These are phyloP conservation scores for Zoysia japonica DNA, from an alignment of 176 grass and related monocot genomes.

Conservation along the genomic window DNA sequence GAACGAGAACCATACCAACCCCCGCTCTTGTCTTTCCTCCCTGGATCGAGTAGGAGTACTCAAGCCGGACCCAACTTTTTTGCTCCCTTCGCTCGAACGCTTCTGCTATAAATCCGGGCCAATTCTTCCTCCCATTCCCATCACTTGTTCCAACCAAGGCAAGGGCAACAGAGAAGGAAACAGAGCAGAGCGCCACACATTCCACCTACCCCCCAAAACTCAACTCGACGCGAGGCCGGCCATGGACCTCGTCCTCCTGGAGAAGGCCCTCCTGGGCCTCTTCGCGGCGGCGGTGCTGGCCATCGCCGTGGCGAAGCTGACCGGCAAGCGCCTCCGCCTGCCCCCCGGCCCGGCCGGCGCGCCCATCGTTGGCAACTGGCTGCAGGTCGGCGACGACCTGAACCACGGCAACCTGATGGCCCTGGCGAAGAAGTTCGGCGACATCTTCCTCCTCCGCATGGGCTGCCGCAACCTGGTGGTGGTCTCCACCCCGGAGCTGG, in stretches of 20 bases:
- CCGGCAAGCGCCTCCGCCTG: constrained; percentile 67
- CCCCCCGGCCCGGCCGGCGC: constrained; percentile 58
- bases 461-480: constrained; percentile 91
- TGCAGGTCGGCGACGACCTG: constrained; percentile 93
- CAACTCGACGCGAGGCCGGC: background rate
- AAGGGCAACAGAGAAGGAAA: background rate
- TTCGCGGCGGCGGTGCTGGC: constrained; percentile 75
- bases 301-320: constrained; percentile 67
- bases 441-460: constrained; percentile 90
- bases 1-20: no score
- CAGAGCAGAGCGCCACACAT: background rate
- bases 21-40: no score
- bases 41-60: background rate
- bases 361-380: constrained; percentile 90
- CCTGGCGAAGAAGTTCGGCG: constrained; percentile 70
- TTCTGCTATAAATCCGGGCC: background rate
- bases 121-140: background rate
- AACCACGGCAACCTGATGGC: constrained; percentile 85
- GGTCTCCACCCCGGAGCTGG: constrained; percentile 72
- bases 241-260: constrained; percentile 71
- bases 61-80: background rate
- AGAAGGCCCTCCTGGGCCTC: constrained; percentile 87
- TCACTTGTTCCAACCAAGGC: background rate
- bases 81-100: background rate
- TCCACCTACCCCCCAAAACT: background rate